Conservation (phyloP, 2,329 filamentous ascomycete species). For the Talaromyces sp. region DNA sequence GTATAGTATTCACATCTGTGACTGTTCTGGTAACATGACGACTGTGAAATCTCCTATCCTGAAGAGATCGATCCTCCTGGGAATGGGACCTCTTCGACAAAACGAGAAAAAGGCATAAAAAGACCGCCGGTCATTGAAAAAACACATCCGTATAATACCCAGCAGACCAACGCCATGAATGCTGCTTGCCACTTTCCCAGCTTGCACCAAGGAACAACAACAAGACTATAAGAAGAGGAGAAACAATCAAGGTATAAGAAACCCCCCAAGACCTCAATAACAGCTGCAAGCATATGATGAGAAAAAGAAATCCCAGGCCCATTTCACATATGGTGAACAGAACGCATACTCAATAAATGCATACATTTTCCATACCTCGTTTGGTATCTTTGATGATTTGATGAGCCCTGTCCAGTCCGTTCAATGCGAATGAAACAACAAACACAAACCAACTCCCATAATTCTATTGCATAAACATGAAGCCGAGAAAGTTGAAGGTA, state of each 20-base stretch:
- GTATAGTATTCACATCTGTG: constrained; percentile 17
- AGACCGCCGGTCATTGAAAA: constrained; percentile 1
- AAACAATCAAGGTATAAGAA: constrained; percentile 3
- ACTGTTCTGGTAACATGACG: not conserved
- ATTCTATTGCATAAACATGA: constrained; percentile 13
- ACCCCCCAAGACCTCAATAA: not conserved
- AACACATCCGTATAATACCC: constrained; percentile 3
- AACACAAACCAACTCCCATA: constrained; percentile 13
- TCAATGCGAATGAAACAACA: constrained; percentile 13
- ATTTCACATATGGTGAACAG: constrained; percentile 3
- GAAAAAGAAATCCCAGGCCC: not conserved
- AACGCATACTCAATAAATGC: constrained; percentile 22
- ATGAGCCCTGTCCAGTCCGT: not conserved
- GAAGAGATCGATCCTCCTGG: not conserved
- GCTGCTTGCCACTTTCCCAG: constrained; percentile 1
- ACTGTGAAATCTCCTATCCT: not conserved
- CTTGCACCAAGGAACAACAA: not conserved
- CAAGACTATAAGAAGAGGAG: not conserved
- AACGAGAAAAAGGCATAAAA: not conserved
- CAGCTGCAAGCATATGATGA: not conserved
- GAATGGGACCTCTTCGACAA: not conserved
- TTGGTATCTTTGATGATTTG: constrained; percentile 1
- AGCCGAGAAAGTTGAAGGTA: not conserved
- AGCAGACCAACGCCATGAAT: constrained; percentile 11
- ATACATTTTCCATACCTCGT: constrained; percentile 7